phyloP scores from a whole-genome alignment of 192 early-diverging fungal genomes.

The Backusella mclennaniae region DNA sequence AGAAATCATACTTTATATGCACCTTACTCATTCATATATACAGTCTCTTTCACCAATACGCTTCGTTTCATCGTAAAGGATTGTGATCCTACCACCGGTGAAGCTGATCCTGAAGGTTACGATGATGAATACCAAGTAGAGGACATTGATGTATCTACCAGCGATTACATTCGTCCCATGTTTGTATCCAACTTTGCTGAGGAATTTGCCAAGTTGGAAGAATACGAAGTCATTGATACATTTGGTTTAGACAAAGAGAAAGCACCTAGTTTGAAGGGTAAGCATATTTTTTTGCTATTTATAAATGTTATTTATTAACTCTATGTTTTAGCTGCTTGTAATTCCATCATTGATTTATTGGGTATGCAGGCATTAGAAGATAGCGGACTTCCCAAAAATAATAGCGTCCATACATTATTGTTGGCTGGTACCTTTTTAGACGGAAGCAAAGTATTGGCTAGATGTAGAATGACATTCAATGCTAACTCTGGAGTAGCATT shows the following conservation, averaged over 20 bases:
- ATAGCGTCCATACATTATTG: constrained; percentile 79
- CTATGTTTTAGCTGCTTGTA: constrained; percentile 53
- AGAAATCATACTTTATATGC: neutral
- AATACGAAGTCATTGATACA: constrained; percentile 78
- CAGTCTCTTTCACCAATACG: constrained; percentile 78
- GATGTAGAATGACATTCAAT: constrained; percentile 85
- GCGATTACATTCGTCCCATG: constrained; percentile 88
- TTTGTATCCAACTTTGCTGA: constrained; percentile 76
- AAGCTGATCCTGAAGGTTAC: constrained; percentile 91
- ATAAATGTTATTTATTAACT: neutral
- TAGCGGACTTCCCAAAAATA: constrained; percentile 64
- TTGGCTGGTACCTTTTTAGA: constrained; percentile 89
- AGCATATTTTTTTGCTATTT: neutral
- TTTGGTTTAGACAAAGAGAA: constrained; percentile 81
- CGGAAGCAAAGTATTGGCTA: constrained; percentile 65
- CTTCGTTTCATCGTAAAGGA: constrained; percentile 92
- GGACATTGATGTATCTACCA: constrained; percentile 80
- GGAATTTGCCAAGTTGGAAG: constrained; percentile 75
- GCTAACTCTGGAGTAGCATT: constrained; percentile 84
- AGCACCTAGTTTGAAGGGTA: constrained; percentile 68
- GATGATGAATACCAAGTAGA: constrained; percentile 95
- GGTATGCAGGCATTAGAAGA: constrained; percentile 86
- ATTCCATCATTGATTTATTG: constrained; percentile 69
- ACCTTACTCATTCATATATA: neutral
- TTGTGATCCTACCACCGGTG: constrained; percentile 90